Evolutionary conservation across 139 green algal species (phyloP).

Genomic region (Tetratostichococcus sp.): DNA sequence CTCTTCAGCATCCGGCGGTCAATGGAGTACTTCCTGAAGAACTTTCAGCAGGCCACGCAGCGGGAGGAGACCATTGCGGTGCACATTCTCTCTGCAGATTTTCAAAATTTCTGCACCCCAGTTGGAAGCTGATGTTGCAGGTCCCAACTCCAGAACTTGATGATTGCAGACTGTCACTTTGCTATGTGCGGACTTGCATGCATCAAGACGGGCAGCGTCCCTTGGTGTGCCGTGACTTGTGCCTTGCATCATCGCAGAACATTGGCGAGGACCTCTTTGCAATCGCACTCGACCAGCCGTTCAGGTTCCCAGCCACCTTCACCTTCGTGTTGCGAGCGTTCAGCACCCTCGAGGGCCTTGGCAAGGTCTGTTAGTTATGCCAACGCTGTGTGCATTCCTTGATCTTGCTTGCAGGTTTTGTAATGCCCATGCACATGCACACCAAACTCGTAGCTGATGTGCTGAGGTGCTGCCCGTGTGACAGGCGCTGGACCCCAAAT

Average conservation of each 20-base stretch:
- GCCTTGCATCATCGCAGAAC: too few relatives aligned
- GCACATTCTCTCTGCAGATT: not conserved
- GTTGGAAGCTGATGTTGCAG: too few relatives aligned
- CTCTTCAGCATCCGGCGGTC: slow-evolving; percentile 38
- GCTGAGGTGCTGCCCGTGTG: too few relatives aligned
- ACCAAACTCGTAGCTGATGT: too few relatives aligned
- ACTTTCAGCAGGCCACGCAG: slow-evolving; percentile 61
- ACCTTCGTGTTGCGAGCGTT: slow-evolving; percentile 87
- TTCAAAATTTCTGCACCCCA: too few relatives aligned
- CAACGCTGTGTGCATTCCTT: too few relatives aligned
- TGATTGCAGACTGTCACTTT: not conserved
- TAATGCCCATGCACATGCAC: not conserved
- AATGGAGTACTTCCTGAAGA: slow-evolving; percentile 75
- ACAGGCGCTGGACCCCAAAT: slow-evolving; percentile 62
- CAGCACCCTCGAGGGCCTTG: slow-evolving; percentile 71
- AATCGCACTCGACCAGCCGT: slow-evolving; percentile 80
- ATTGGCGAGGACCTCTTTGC: slow-evolving; percentile 87
- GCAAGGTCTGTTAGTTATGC: too few relatives aligned
- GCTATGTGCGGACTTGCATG: too few relatives aligned
- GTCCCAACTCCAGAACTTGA: too few relatives aligned
- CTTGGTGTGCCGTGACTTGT: too few relatives aligned
- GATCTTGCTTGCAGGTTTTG: too few relatives aligned
- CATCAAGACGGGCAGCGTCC: too few relatives aligned
- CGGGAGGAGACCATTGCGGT: slow-evolving; percentile 62
- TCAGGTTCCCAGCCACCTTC: slow-evolving; percentile 81